Evolutionary conservation across 768 basidiomycete genomes (phyloP), one percentile per base, ranked within the genome.

Genomic region (Naganishia friedmannii): DNA sequence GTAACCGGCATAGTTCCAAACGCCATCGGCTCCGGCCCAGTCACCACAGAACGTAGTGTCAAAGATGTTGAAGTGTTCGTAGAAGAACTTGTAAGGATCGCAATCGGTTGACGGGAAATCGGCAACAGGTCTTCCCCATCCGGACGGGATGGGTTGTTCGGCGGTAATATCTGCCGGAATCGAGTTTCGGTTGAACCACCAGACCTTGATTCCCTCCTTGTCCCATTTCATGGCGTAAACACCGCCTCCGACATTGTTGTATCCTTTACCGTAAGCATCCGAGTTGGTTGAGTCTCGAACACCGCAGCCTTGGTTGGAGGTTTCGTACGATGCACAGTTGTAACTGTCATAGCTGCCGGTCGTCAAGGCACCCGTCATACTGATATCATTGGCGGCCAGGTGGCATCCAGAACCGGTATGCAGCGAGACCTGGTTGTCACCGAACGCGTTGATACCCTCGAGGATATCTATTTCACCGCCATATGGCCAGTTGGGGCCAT

Each of bases 201-300:
- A 93, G 29, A 93, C 82, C 13, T 87, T 83, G 74, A 97, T 87
- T 32, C 93, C 93, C 60, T 83, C 82, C 58, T 84, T 79, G 78
- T 88, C 87, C 91, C 91, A 93, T 77, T 85, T 84, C 88, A 89
- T 91, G 65, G 90, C 90, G 82, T 92, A 95, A 63, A 92, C 89
- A 74, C 93, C 93, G 54, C 93, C 93, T 12, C 87, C 87, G 73
- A 85, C 88, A n/a, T 77, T 79, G 80, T 97, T 97, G 84, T 94
- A 97, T 15, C 84, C 87, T n/a, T 85, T 80, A n/a, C 93, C 93
- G 77, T 90, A 95, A 1, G 88, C 88, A 70, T 86, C 87, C 65
- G 80, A 82, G 63, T 84, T 83, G 37, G 79, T 78, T 39, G 69
- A 28, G 10, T 88, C 86, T 12, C 89, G 87, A 46, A 90, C 84